phyloP scores from a whole-genome alignment of 1,284 basidiomycete species.

The Fomitiporia mediterranea region DNA sequence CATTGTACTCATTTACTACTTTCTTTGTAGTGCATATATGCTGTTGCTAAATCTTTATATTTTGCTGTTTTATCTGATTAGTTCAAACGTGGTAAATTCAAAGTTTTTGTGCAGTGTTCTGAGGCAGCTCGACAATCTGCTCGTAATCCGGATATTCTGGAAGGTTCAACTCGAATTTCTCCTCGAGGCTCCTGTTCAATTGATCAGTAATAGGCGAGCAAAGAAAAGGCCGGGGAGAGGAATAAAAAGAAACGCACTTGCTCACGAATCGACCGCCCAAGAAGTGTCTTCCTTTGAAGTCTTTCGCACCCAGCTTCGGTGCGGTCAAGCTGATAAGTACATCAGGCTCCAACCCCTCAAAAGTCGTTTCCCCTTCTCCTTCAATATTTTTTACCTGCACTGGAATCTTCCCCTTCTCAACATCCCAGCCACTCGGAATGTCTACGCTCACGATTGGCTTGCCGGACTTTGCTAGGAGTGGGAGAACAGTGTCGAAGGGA shows the following conservation, averaged over 20 bases:
- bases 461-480: conserved; percentile 57
- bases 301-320: conserved; percentile 83
- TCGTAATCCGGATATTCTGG: conserved; percentile 72
- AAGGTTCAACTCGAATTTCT: conserved; percentile 73
- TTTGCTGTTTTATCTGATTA: not conserved
- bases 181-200: conserved; percentile 52
- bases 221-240: not conserved
- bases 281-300: conserved; percentile 82
- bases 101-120: conserved; percentile 3
- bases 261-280: conserved; percentile 91
- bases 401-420: conserved; percentile 62
- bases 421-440: conserved; percentile 95
- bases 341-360: conserved; percentile 60
- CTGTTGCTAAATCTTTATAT: not conserved
- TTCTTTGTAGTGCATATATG: no score
- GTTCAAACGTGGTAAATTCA: not conserved
- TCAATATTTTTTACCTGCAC: conserved; percentile 18
- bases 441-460: conserved; percentile 89
- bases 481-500: conserved; percentile 80
- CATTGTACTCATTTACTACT: no score
- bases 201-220: not conserved
- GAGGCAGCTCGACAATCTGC: conserved; percentile 73
- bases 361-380: conserved; percentile 21
- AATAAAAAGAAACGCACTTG: conserved; percentile 47
- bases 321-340: conserved; percentile 90